These are phyloP conservation scores for Coprinopsis sp. DNA, from an alignment of 768 basidiomycete genomes.

Conservation along the genomic window DNA sequence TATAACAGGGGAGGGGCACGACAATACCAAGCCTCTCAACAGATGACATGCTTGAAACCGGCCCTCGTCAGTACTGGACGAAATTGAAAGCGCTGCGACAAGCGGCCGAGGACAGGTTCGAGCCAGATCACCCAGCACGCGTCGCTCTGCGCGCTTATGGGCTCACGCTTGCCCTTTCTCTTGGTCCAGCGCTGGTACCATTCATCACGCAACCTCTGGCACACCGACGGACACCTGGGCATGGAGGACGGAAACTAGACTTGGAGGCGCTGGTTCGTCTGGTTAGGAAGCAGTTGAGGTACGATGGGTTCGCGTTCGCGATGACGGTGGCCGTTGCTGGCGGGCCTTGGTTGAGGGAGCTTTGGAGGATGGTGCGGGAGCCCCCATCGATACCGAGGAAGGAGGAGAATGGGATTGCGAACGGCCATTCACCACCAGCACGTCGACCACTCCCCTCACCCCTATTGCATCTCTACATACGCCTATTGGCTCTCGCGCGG, in stretches of 20 bases:
- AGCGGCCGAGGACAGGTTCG: slow-evolving; percentile 31
- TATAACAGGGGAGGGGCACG: neutral
- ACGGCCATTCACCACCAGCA: no score
- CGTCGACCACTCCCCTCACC: no score
- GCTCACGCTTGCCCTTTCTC: slow-evolving; percentile 57
- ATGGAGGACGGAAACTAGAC: neutral
- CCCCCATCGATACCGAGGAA: neutral
- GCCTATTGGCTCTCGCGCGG: neutral
- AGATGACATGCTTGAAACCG: neutral
- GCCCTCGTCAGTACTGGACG: slow-evolving; percentile 9
- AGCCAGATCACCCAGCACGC: slow-evolving; percentile 48
- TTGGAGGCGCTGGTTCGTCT: slow-evolving; percentile 26
- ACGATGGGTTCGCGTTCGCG: slow-evolving; percentile 66
- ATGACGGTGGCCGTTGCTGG: slow-evolving; percentile 63
- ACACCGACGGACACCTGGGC: neutral
- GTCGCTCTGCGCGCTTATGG: slow-evolving; percentile 65
- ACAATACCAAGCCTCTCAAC: neutral
- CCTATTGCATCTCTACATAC: neutral
- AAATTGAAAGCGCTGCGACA: slow-evolving; percentile 13
- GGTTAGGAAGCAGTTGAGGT: slow-evolving; percentile 51
- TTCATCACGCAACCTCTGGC: slow-evolving; percentile 28
- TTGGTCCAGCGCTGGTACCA: slow-evolving; percentile 62
- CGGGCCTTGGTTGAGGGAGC: slow-evolving; percentile 47
- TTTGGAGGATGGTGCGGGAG: slow-evolving; percentile 29
- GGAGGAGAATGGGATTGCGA: no score